phyloP scores from a whole-genome alignment of 495 filamentous ascomycete genomes.

The Cenococcum geophilum region DNA sequence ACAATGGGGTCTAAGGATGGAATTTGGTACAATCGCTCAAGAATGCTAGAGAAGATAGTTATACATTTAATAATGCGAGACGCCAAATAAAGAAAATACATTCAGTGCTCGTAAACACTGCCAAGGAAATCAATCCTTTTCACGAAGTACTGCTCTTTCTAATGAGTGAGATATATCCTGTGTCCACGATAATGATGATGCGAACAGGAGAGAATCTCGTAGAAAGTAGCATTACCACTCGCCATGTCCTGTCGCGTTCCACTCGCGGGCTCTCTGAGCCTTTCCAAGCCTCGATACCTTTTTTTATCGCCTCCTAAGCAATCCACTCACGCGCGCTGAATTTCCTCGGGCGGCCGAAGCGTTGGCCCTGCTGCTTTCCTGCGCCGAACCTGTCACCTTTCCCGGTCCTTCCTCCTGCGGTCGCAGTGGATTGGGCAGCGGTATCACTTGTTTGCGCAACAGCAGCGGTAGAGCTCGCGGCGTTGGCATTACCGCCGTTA shows the following conservation, averaged over 20 bases:
- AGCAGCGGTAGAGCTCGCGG: constrained; percentile 13
- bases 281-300: background rate
- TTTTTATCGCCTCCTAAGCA: constrained; percentile 10
- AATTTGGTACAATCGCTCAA: background rate
- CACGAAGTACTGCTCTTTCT: constrained; percentile 15
- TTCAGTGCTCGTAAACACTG: constrained; percentile 26
- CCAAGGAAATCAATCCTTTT: constrained; percentile 27
- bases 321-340: constrained; percentile 24
- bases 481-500: constrained; percentile 24
- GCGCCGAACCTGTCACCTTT: constrained; percentile 15
- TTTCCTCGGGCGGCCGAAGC: constrained; percentile 9
- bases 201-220: constrained; percentile 9
- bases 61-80: constrained; percentile 27
- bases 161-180: constrained; percentile 20
- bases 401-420: background rate
- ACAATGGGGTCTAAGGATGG: background rate
- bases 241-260: background rate
- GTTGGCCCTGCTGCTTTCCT: background rate
- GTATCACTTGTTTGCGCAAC: background rate
- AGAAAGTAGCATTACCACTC: constrained; percentile 28
- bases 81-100: constrained; percentile 16
- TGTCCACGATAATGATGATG: constrained; percentile 29
- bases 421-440: background rate
- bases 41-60: constrained; percentile 14
- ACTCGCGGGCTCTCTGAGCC: background rate